phyloP scores from a whole-genome alignment of 2,329 filamentous ascomycete genomes.

The Fusarium sacchari region DNA sequence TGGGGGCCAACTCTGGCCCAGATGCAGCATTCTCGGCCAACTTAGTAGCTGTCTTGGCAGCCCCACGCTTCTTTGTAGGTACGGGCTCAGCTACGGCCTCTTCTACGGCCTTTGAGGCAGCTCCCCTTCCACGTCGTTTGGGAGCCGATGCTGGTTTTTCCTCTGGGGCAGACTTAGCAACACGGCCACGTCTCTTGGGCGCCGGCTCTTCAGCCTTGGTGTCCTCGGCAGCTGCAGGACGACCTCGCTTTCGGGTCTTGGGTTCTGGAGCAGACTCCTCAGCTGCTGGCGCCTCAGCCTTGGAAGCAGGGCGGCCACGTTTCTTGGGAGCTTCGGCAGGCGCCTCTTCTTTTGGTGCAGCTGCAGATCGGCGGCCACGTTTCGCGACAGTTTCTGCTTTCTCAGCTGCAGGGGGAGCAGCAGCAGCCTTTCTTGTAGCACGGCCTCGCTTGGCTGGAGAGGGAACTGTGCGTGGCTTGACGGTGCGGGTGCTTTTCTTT shows the following conservation, averaged over 20 bases:
- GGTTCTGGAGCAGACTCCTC: slow-evolving; percentile 7
- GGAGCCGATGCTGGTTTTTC: slow-evolving; percentile 5
- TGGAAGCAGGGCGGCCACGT: slow-evolving; percentile 36
- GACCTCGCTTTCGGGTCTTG: slow-evolving; percentile 33
- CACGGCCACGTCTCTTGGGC: slow-evolving; percentile 26
- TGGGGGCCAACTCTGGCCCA: slow-evolving; percentile 15
- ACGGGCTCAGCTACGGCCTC: slow-evolving; percentile 1
- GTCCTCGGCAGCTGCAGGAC: slow-evolving; percentile 3
- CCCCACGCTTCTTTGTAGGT: slow-evolving; percentile 20
- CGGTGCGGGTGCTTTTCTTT: slow-evolving; percentile 13
- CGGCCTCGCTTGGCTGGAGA: slow-evolving; percentile 37
- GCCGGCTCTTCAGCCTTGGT: slow-evolving; percentile 1
- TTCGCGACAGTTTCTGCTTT: slow-evolving; percentile 11
- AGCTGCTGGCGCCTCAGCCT: not conserved
- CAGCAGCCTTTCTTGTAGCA: slow-evolving; percentile 17
- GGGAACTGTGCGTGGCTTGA: slow-evolving; percentile 24
- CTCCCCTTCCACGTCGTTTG: slow-evolving; percentile 16
- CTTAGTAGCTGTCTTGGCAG: slow-evolving; percentile 8
- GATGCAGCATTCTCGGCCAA: slow-evolving; percentile 1
- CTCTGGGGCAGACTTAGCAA: slow-evolving; percentile 1
- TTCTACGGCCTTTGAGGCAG: slow-evolving; percentile 10
- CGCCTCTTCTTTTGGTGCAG: not conserved
- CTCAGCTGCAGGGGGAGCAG: slow-evolving; percentile 1
- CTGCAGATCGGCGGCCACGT: slow-evolving; percentile 21
- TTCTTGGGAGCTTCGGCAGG: slow-evolving; percentile 22